Percentiles rank a stretch among this genome's conserved stretches.
Evolutionary conservation across 2,329 filamentous ascomycete species (phyloP).

Genomic region (Ascochyta clinopodiicola): DNA sequence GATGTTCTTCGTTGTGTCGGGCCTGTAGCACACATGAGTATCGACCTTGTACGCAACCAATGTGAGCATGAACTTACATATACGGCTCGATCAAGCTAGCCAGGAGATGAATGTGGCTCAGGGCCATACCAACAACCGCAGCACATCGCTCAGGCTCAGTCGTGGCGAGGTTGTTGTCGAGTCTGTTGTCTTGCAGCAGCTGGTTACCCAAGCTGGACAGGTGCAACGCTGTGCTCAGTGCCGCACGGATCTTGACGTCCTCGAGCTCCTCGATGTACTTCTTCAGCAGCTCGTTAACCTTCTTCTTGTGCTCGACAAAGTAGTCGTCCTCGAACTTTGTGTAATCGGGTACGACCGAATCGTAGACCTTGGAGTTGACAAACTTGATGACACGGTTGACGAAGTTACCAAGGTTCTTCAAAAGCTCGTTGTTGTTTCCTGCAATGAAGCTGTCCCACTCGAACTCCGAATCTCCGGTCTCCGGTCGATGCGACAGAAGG

Average conservation of each 20-base stretch:
- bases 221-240: slow-evolving; percentile 69
- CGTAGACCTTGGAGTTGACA: slow-evolving; percentile 74
- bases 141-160: slow-evolving; percentile 66
- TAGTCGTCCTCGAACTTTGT: slow-evolving; percentile 58
- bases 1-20: slow-evolving; percentile 66
- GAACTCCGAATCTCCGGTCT: slow-evolving; percentile 86
- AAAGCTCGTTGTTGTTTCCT: slow-evolving; percentile 87
- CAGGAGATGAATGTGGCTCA: slow-evolving; percentile 84
- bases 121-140: slow-evolving; percentile 74
- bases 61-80: slow-evolving; percentile 57
- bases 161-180: slow-evolving; percentile 68
- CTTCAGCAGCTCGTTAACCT: slow-evolving; percentile 70
- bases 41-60: not conserved
- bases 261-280: slow-evolving; percentile 74
- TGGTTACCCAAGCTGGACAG: slow-evolving; percentile 68
- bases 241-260: slow-evolving; percentile 72
- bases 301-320: slow-evolving; percentile 58
- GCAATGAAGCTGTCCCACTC: slow-evolving; percentile 85
- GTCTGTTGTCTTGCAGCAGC: slow-evolving; percentile 62
- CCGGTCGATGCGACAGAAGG: slow-evolving; percentile 82
- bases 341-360: slow-evolving; percentile 72
- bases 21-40: slow-evolving; percentile 30
- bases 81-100: slow-evolving; percentile 82
- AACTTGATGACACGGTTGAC: slow-evolving; percentile 68
- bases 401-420: slow-evolving; percentile 72